Evolutionary conservation across 108 stramenopile genomes (phyloP), one percentile per base, ranked within the genome.

Genomic region (Pseudonitzschia multiseries): DNA sequence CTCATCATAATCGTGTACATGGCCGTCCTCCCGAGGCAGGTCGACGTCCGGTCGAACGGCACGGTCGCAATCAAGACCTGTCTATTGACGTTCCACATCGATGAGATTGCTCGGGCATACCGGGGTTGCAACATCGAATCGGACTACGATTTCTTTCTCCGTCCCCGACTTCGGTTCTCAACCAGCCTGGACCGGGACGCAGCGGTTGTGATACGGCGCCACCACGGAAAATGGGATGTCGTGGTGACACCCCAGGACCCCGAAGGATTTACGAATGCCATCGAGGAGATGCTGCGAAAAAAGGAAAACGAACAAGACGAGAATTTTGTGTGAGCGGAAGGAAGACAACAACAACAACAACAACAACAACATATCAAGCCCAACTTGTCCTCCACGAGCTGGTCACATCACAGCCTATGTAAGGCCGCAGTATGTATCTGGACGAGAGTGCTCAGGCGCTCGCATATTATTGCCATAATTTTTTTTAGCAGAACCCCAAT

Each of bases 1-100:
- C 44, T 77, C 8, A 57, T 71, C 20, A 17, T 69, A 0, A 33
- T 57, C 8, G 12, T 77, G 0, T 77, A 71, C 52, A 65, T 71
- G 62, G 26, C 63, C 9, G 68, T 77, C 15, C 54, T 77, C 8
- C 76, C 76, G n/a, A 50, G 65, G 42, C 64, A 69, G 42, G 64
- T 77, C 0, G 76, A 77, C 40, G 69, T 77, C 26, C 76, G 76
- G 14, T 70, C 76, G 52, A 69, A 77, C 63, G 76, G 76, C 10
- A 71, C 51, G 13, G 65, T 77, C 64, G 76, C 69, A 5, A 71
- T 77, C 69, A 77, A 77, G 48, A 77, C 76, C 15, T 69, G 64
- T 14, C 53, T 77, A 5, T 28, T 71, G 36, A 77, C 76, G 21
- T 71, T 65, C 24, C 68, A 77, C 36, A 70, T 77, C 27, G 56